phyloP scores from a whole-genome alignment of 106 monocot species.

The Posidonia australis region DNA sequence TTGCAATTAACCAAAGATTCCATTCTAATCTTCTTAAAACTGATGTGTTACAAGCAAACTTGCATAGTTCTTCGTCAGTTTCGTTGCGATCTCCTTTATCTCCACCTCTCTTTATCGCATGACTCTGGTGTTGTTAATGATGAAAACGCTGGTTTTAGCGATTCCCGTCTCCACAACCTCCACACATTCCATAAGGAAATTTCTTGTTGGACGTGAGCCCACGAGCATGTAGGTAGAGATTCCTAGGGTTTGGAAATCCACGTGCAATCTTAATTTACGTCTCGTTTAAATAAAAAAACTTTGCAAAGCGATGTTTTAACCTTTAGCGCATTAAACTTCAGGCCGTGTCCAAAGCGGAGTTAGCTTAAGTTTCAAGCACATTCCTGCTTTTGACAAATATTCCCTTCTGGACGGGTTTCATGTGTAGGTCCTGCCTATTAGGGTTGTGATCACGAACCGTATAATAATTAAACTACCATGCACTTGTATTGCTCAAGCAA shows the following conservation, averaged over 20 bases:
- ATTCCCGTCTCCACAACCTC: too few relatives aligned
- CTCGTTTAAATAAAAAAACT: not conserved
- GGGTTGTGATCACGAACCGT: too few relatives aligned
- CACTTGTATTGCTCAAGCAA: too few relatives aligned
- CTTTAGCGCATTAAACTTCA: not conserved
- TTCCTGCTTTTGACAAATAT: not conserved
- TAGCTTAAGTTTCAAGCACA: constrained; percentile 10
- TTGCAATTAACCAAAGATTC: constrained; percentile 1
- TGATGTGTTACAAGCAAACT: not conserved
- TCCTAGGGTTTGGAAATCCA: not conserved
- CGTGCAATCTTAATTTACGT: not conserved
- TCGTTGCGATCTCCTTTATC: too few relatives aligned
- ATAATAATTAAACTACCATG: too few relatives aligned
- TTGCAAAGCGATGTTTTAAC: not conserved
- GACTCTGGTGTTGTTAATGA: too few relatives aligned
- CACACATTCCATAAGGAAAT: not conserved
- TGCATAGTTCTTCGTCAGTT: too few relatives aligned
- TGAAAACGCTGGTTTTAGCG: too few relatives aligned
- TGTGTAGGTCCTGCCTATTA: not conserved
- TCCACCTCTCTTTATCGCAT: too few relatives aligned
- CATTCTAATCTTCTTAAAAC: not conserved
- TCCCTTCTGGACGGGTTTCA: not conserved
- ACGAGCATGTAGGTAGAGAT: not conserved
- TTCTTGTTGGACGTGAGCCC: not conserved
- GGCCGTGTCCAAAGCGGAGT: not conserved